Percentiles rank a stretch among this genome's conserved stretches.
phyloP scores from a whole-genome alignment of 2,329 filamentous ascomycete genomes.

The Talaromyces sp. region DNA sequence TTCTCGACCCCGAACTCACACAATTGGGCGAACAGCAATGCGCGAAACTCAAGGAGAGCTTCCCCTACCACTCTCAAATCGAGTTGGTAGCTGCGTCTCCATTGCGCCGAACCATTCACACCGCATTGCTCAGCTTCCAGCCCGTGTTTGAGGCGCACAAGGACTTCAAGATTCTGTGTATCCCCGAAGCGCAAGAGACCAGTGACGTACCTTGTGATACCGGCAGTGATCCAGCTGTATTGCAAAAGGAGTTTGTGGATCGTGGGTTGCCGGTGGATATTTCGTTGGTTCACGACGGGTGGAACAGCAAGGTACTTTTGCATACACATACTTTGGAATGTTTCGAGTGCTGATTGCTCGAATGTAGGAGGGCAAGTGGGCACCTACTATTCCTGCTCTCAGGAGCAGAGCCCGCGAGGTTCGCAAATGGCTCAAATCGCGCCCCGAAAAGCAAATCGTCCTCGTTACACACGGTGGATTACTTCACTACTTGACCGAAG shows the following conservation, averaged over 20 bases:
- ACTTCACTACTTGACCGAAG: constrained; percentile 78
- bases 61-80: constrained; percentile 62
- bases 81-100: constrained; percentile 74
- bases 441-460: constrained; percentile 63
- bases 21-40: constrained; percentile 73
- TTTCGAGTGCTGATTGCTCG: not conserved
- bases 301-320: constrained; percentile 64
- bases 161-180: constrained; percentile 56
- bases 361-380: constrained; percentile 42
- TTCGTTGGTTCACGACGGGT: constrained; percentile 57
- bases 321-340: not conserved
- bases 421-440: constrained; percentile 53
- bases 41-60: constrained; percentile 55
- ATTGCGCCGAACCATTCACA: constrained; percentile 75
- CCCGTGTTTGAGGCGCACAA: constrained; percentile 47
- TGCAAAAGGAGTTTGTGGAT: constrained; percentile 59
- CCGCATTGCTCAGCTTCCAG: constrained; percentile 66
- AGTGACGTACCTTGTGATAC: constrained; percentile 71
- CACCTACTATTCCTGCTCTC: constrained; percentile 51
- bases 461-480: constrained; percentile 81
- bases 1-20: constrained; percentile 77
- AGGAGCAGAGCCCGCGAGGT: constrained; percentile 59
- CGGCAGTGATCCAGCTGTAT: constrained; percentile 55
- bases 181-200: constrained; percentile 77
- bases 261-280: constrained; percentile 59